Evolutionary conservation across 2,329 filamentous ascomycete species (phyloP), one percentile per base, ranked within the genome.

Genomic region (Lomentospora prolificans): DNA sequence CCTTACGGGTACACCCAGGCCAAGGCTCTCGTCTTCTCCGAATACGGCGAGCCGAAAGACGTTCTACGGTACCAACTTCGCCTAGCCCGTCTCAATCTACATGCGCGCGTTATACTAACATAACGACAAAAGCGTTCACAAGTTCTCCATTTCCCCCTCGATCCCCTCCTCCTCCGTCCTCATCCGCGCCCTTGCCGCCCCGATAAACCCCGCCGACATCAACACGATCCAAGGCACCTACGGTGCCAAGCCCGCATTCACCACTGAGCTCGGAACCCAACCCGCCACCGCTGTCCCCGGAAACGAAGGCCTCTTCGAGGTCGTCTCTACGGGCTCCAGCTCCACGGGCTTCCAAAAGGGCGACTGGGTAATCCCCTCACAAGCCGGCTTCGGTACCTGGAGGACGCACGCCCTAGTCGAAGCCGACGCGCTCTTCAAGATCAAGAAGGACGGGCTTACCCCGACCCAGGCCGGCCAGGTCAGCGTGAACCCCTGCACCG

Each of bases 221-320:
- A 99, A 99, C 76, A 92, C 92, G 65, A 89, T 99, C 65, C 94
- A 99, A 75, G 94, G 94, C 61, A 90, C 92, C 3, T 99, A 99
- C 74, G 92, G 92, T 59, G 84, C 84, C 50, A 90, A 90, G 67
- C 90, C 91, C 0, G 75, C 80, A 48, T 91, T 95, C 71, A 85
- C 82, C 17, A 85, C 84, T 4, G 71, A 82, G 1, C 82, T 99
- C 55, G 88, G 90, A 57, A 96, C 91, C 0, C 62, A 82, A 1
- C 75, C 84, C 24, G 90, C 91, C 2, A 82, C 87, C 6, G 89
- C 89, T 1, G 81, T 94, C 1, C 87, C 84, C 1, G 90, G 90
- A 25, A 97, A 96, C 67, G 95, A 99, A 70, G 95, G 89, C 50
- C 89, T 92, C 41, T 95, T 95, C 62, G 90, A 97, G 70, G 86